Base-by-base conservation (phyloP, 2,329 filamentous ascomycete species). In the Aspergillus caelatus region DNA sequence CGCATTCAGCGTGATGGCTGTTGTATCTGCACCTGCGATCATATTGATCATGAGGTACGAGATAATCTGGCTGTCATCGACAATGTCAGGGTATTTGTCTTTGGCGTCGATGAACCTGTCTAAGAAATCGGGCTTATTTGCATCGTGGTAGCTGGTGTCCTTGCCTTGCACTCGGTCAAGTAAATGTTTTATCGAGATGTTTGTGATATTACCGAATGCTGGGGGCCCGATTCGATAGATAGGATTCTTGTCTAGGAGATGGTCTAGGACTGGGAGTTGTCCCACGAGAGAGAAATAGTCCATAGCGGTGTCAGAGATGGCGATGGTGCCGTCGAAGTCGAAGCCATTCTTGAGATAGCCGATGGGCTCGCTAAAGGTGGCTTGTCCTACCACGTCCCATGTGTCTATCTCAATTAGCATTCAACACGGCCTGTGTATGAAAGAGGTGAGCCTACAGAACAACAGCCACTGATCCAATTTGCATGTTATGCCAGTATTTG, bases 81-180 rank as follows among this genome's bases (percentile, higher is more conserved):
- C 76, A 2, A 72, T 62, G 7, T 79, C 74, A 0, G 76, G 75
- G 46, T 75, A 61, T 0, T 68, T 62, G 10, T 72, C 64, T 65
- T 80, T 77, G 3, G 76, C 73, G 14, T 80, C 76, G n/a, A 82
- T 72, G 59, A 81, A 81, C 43, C 75, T 74, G 60, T 81, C 77
- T 7, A 82, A 66, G 30, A 77, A 81, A 58, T 82, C 79, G 4
- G 54, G 69, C 57, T 48, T 67, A 43, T 10, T 62, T 30, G 19
- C 64, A 50, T 62, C 46, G 52, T 72, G 68, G 8, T 68, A 68
- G 43, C 70, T 64, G 5, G 58, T 63, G 4, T 65, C 67, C 9
- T 64, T 64, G 14, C 64, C 64, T 43, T 69, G 63, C 3, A 64
- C 45, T 21, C 68, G 65, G 58, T 65, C 58, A 21, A 62, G 36